Conservation (phyloP, 2,329 filamentous ascomycete species). For the Talaromyces sp. region DNA sequence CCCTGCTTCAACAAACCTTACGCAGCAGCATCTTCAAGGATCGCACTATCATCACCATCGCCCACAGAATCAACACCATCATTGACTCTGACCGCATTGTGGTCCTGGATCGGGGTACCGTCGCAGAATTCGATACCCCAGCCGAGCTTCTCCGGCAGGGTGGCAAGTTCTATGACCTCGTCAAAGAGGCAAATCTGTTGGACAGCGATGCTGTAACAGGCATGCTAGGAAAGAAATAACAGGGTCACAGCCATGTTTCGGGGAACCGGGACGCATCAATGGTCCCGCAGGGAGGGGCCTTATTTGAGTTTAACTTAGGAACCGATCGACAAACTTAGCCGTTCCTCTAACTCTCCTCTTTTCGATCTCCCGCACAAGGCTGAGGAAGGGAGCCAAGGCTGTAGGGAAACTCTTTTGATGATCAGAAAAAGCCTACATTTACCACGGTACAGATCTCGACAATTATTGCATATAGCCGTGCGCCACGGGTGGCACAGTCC, state of each 20-base stretch:
- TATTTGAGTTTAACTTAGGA: neutral
- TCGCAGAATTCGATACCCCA: conserved; percentile 90
- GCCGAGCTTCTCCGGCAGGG: conserved; percentile 70
- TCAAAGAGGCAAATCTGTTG: conserved; percentile 82
- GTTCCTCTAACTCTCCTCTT: neutral
- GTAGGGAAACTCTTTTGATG: neutral
- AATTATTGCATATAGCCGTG: neutral
- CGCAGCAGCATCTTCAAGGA: conserved; percentile 73
- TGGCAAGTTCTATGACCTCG: conserved; percentile 83
- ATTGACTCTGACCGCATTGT: conserved; percentile 85
- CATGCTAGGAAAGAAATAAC: conserved; percentile 19
- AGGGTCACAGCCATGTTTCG: conserved; percentile 13
- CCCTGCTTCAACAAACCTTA: conserved; percentile 62
- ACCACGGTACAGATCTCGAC: neutral
- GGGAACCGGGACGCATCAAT: conserved; percentile 10
- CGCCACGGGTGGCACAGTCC: neutral
- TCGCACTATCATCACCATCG: conserved; percentile 96
- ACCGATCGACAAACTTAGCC: conserved; percentile 2
- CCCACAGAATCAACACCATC: conserved; percentile 97
- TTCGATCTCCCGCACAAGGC: neutral
- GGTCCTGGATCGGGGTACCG: conserved; percentile 84
- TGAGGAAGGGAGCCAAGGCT: neutral
- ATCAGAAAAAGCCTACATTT: neutral
- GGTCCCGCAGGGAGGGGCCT: neutral
- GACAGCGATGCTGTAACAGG: conserved; percentile 43